Evolutionary conservation across 2,329 filamentous ascomycete species (phyloP), one percentile per base, ranked within the genome.

Genomic region (Beauveria rudraprayagi): DNA sequence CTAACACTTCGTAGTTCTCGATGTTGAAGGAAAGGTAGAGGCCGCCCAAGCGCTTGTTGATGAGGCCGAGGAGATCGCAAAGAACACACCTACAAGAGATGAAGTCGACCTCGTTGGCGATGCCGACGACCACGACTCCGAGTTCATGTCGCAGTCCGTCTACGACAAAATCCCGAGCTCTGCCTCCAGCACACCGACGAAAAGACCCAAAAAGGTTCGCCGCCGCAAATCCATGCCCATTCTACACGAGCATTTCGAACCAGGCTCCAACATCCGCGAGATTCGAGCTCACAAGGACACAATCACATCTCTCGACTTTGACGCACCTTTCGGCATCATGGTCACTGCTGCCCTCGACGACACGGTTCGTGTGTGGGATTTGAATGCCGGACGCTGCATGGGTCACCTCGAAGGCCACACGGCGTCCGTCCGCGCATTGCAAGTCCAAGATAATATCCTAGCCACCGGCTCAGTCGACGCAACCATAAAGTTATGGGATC

Each of bases 101-200:
- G 82, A 83, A 56, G 78, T 81, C 51, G 83, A 84, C 63, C 70
- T 80, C 8, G 78, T 78, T 26, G 77, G 78, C 41, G 80, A 80
- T 65, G 75, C 78, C 62, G 78, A 80, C 56, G 77, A 81, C 41
- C 75, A 80, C 46, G 73, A 75, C 37, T 65, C 70, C 26, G 82
- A 80, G 1, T 99, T 97, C 78, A 97, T 97, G 94, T 97, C 94
- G 3, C 91, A 97, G 73, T 97, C 92, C 14, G 91, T 99, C 67
- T 99, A 97, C 73, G 90, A 95, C 67, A 97, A 97, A 75, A 78
- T 99, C 9, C 91, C 92, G 1, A 75, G 77, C 10, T 78, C 83
- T 10, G 70, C 76, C 30, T 72, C 72, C 24, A 80, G 75, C 67
- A 79, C 81, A 2, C 78, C 82, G 1, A 71, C 80, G 8, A 70